Base-by-base conservation (phyloP, 2,329 filamentous ascomycete species). In the Lasiodiplodia theobromae region DNA sequence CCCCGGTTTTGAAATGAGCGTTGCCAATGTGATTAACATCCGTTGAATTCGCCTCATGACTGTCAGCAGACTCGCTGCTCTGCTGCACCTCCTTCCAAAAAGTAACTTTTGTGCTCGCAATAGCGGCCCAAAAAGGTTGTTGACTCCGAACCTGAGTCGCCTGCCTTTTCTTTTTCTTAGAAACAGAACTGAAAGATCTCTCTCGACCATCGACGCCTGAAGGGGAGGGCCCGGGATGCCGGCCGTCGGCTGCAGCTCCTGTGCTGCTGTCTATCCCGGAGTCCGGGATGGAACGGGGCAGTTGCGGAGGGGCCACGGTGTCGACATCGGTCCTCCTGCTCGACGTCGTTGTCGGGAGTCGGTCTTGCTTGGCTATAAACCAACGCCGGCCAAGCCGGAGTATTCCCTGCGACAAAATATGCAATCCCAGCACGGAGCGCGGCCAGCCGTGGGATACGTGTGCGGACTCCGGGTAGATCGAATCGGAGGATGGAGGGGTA, bases 91-190 rank as follows among this genome's bases (percentile, higher is more conserved):
- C 94, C 82, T 97, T 96, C 77, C 96, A 90, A 82, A 97, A 93
- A 74, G 96, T 95, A 78, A 97, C 94, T 85, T 97, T 97, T 77
- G 94, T 97, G 82, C 93, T 97, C 64, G 94, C 94, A 74, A 97
- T 87, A 58, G 94, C 94, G 71, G 94, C 93, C 94, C 94, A 97
- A 72, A 97, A 88, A 60, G 94, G 94, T 82, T 97, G 94, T 77
- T 93, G 90, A 78, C 93, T 92, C 79, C 94, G 87, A 73, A 97
- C 93, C 80, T 96, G 92, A 69, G 93, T 94, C 77, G 92, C 95
- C 81, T 97, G 93, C 82, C 96, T 95, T 82, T 92, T 89, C 82
- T 92, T 91, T 83, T 93, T 96, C 82, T 96, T 96, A 71, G 86
- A 88, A 66, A 60, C 53, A 51, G 60, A 79, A 72, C 81, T 82